These are phyloP conservation scores for Penicillium coprophilum DNA, from an alignment of 495 filamentous ascomycete species.

Conservation along the genomic window DNA sequence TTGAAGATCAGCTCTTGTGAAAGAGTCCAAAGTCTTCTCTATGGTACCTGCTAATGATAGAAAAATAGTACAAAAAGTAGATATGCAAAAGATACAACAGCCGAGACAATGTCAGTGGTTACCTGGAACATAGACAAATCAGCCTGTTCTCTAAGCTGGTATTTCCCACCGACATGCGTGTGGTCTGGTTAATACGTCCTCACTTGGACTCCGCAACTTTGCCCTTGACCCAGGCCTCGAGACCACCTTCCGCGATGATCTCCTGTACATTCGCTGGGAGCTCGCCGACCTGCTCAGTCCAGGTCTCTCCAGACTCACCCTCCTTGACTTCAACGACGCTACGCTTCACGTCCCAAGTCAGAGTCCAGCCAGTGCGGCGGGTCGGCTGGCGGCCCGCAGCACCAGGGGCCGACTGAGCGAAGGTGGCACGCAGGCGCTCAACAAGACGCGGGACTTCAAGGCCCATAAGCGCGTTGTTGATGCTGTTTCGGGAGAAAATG, in stretches of 20 bases:
- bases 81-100: neutral
- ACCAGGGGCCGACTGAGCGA: constrained; percentile 25
- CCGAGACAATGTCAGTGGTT: neutral
- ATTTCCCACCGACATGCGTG: neutral
- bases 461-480: constrained; percentile 89
- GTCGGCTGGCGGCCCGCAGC: constrained; percentile 50
- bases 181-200: neutral
- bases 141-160: neutral
- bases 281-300: constrained; percentile 82
- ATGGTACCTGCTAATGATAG: neutral
- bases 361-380: constrained; percentile 82
- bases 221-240: constrained; percentile 83
- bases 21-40: neutral
- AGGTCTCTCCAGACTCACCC: constrained; percentile 58
- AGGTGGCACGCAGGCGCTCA: constrained; percentile 64
- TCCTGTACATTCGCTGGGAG: constrained; percentile 87
- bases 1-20: neutral
- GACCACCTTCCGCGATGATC: constrained; percentile 71
- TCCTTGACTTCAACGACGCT: constrained; percentile 70
- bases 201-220: constrained; percentile 45
- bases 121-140: neutral
- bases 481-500: constrained; percentile 83
- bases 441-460: constrained; percentile 78
- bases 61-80: constrained; percentile 2
- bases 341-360: constrained; percentile 79